Evolutionary conservation across 768 basidiomycete genomes (phyloP).

Genomic region (Termitomyces heimii): DNA sequence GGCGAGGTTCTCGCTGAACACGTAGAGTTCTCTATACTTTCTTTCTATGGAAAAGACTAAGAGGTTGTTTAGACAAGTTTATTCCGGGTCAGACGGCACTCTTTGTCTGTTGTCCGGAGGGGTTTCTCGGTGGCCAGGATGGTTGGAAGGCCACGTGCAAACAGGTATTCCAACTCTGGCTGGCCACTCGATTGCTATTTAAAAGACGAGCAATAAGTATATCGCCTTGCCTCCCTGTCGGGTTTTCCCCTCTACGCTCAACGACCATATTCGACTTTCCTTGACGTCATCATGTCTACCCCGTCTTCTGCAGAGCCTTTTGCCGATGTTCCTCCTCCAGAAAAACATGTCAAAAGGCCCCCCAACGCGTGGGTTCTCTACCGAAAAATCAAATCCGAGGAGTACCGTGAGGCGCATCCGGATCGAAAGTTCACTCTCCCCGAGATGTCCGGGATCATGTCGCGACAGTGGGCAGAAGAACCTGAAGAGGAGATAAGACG

Average conservation of each 20-base stretch:
- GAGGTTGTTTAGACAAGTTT: background rate
- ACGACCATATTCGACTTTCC: no score
- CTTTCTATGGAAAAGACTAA: background rate
- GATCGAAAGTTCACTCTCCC: background rate
- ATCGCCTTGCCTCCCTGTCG: background rate
- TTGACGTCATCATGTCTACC: background rate
- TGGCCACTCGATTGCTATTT: background rate
- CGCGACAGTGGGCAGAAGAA: background rate
- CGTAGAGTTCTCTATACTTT: background rate
- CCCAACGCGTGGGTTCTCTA: background rate
- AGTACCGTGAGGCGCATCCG: background rate
- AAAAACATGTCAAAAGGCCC: background rate
- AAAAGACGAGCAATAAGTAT: background rate
- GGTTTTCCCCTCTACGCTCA: background rate
- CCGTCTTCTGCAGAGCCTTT: background rate
- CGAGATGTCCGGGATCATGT: background rate
- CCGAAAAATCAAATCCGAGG: background rate
- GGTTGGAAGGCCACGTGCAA: background rate
- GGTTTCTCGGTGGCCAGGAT: background rate
- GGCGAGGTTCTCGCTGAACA: background rate
- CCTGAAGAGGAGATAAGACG: background rate
- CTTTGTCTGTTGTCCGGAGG: background rate
- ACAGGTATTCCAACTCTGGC: background rate
- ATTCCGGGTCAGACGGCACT: background rate
- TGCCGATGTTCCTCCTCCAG: background rate